phyloP scores from a whole-genome alignment of 2,329 filamentous ascomycete genomes.

The Aspergillus pseudotamarii region DNA sequence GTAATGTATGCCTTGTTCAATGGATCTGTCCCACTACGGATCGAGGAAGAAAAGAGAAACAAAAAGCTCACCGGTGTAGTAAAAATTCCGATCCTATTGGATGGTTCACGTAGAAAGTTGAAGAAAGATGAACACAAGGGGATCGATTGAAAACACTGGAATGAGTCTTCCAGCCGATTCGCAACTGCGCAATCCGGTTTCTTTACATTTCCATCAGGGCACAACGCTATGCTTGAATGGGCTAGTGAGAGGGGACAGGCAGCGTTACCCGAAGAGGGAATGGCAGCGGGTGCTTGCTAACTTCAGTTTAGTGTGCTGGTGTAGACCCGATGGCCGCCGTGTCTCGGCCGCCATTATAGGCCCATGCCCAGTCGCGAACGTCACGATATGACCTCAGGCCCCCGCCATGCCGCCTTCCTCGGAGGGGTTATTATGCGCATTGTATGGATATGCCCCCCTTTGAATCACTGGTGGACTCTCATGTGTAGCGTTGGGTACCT shows the following conservation, averaged over 20 bases:
- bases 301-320: conserved; percentile 15
- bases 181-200: background rate
- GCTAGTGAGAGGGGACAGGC: background rate
- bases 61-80: background rate
- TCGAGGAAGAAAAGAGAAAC: background rate
- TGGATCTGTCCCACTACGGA: too few relatives aligned
- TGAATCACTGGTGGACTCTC: conserved; percentile 3
- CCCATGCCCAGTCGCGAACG: conserved; percentile 15
- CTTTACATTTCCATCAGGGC: background rate
- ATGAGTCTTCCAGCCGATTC: background rate
- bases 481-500: conserved; percentile 4
- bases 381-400: conserved; percentile 26
- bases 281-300: conserved; percentile 15
- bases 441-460: conserved; percentile 1
- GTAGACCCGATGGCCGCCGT: conserved; percentile 16
- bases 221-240: background rate
- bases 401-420: conserved; percentile 3
- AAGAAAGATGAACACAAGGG: background rate
- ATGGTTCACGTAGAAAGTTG: background rate
- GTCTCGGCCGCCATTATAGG: conserved; percentile 8
- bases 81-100: background rate
- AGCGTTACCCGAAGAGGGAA: background rate
- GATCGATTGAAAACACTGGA: background rate
- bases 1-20: too few relatives aligned
- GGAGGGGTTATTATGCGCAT: background rate